Evolutionary conservation across 805 yeast species (phyloP), one percentile per base, ranked within the genome.

Genomic region (Zygosaccharomyces pseudorouxii): DNA sequence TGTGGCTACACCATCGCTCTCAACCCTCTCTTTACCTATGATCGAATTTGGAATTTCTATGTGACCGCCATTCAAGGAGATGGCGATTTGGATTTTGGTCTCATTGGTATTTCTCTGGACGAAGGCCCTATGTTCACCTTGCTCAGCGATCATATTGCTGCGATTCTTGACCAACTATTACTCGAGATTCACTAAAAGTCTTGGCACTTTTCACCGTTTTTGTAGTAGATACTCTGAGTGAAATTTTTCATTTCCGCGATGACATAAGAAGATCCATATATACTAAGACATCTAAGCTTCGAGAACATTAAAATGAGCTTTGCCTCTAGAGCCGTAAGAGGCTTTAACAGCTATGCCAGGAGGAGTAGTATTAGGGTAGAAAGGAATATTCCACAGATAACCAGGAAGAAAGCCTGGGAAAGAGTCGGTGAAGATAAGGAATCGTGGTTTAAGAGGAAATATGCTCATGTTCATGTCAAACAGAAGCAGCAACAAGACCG

Each of bases 31-130:
- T 30, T 52, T 49, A 5, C 51, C 51, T 30, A 84, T 73, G 27
- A 86, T 74, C 18, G 89, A 81, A 46, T 80, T 71, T 29, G 79
- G 80, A 27, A 90, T 67, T 18, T 75, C 72, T 12, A 90, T 71
- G n/a, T 67, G 71, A 3, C 98, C 98, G 46, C 98, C 98, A 59
- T 87, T 92, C 36, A 93, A 71, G 29, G 85, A 79, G 36, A 93
- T 65, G 8, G 92, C 89, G 19, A 93, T 82, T 67, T 88, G 93
- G 59, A 93, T 88, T 65, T 82, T 87, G 12, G 99, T 93, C 67
- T 93, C 99, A 72, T 93, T 93, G 28, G 99, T 93, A 51, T 78
- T 75, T 62, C 99, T 65, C 22, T 59, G 63, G 5, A 73, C 59
- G 28, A 62, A 53, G 3, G 75, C 74, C 38, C 58, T 59, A 59